Percentiles rank a stretch among this genome's conserved stretches.
Evolutionary conservation across 2,329 filamentous ascomycete species (phyloP).

Genomic region (Paecilomyces niveus): DNA sequence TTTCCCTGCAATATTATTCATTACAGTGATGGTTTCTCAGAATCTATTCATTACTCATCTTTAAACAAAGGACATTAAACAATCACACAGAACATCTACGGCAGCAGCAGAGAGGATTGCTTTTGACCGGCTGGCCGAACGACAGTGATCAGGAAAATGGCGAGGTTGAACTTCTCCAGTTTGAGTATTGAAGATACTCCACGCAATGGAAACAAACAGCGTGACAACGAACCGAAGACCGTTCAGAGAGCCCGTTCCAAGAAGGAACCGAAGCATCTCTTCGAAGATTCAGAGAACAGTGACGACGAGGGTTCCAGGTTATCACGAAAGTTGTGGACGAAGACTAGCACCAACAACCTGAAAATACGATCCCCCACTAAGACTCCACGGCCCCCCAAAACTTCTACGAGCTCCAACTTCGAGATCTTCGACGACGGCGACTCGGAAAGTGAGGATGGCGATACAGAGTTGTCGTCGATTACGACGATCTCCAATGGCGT

Average conservation of each 20-base stretch:
- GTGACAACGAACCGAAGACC: not conserved
- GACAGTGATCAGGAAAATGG: not conserved
- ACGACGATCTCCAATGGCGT: slow-evolving; percentile 10
- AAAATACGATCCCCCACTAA: not conserved
- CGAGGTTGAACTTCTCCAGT: not conserved
- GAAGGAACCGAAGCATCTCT: not conserved
- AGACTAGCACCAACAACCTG: not conserved
- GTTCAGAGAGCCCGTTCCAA: not conserved
- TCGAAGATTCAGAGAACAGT: not conserved
- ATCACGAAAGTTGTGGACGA: not conserved
- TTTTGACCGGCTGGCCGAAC: not conserved
- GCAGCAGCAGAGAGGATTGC: not conserved
- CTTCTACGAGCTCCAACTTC: slow-evolving; percentile 1
- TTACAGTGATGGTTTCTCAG: not conserved
- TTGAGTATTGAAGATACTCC: not conserved
- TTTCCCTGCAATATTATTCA: not conserved
- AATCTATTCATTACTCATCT: not conserved
- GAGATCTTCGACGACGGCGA: slow-evolving; percentile 10
- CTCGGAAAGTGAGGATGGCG: slow-evolving; percentile 9
- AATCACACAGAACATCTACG: not conserved
- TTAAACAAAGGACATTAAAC: not conserved
- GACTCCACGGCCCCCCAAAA: not conserved
- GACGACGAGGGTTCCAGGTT: not conserved
- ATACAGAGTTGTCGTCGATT: slow-evolving; percentile 1
- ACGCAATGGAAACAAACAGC: not conserved